Conservation (phyloP, 2,329 filamentous ascomycete genomes). For the Talaromyces sp. region DNA sequence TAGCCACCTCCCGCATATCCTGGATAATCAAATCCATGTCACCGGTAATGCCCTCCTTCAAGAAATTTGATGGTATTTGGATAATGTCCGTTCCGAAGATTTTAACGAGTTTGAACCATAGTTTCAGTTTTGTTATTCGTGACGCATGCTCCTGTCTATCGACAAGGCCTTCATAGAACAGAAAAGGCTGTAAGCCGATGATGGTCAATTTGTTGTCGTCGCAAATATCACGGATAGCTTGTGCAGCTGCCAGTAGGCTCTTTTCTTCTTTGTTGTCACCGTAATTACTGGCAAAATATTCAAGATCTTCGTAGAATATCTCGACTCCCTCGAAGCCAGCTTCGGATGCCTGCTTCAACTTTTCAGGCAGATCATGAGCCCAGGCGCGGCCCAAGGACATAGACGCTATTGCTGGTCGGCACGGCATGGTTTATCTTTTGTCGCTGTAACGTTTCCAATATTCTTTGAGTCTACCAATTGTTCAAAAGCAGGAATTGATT, state of each 20-base stretch:
- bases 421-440: background rate
- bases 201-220: slow-evolving; percentile 25
- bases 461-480: background rate
- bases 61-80: slow-evolving; percentile 67
- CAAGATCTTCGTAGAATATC: slow-evolving; percentile 74
- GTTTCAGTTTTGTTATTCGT: slow-evolving; percentile 58
- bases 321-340: slow-evolving; percentile 70
- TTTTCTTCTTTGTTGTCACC: slow-evolving; percentile 43
- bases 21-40: slow-evolving; percentile 57
- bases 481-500: background rate
- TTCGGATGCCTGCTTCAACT: slow-evolving; percentile 60
- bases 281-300: slow-evolving; percentile 56
- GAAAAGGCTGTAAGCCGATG: slow-evolving; percentile 66
- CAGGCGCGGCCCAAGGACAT: slow-evolving; percentile 73
- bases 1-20: slow-evolving; percentile 65
- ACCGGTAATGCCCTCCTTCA: slow-evolving; percentile 49
- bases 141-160: slow-evolving; percentile 56
- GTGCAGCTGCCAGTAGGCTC: slow-evolving; percentile 59
- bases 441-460: background rate
- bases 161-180: slow-evolving; percentile 68
- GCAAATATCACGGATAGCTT: slow-evolving; percentile 53
- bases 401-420: slow-evolving; percentile 62
- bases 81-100: slow-evolving; percentile 63
- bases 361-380: slow-evolving; percentile 52
- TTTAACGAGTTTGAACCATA: slow-evolving; percentile 66